Evolutionary conservation across 179 eudicot genomes (phyloP), one percentile per base, ranked within the genome.

Genomic region (Patellifolia procumbens): DNA sequence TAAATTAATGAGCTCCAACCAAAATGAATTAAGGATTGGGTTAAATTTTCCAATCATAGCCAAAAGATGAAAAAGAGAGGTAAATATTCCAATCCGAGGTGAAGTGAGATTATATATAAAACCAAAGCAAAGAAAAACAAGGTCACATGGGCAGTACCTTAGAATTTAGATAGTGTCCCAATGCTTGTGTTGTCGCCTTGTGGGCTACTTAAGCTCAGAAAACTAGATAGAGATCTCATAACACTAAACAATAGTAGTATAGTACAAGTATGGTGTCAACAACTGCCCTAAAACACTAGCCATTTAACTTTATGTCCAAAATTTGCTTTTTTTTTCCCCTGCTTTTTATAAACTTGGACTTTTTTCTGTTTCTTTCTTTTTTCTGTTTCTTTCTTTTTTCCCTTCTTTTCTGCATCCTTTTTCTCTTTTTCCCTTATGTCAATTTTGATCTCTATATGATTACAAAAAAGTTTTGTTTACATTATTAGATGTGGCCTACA

Each of bases 401-500:
- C 24, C 43, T n/a, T 64, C 46, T 37, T 64, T 32, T 64, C 4
- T 35, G 37, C 2, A 48, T 11, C 12, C 52, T 15, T 15, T 29
- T 16, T 29, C 3, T 16, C 29, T 61, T 61, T 17, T 1, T 5
- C 5, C n/a, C 66, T 26, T 46, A 12, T 68, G 56, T 45, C 35
- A 46, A 13, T 26, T 5, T 26, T 34, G 13, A 68, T 20, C 20
- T 68, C n/a, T 46, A 5, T 46, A 26, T 68, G 72, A 68, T 68
- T 43, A 46, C 42, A 15, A 68, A 68, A 67, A 34, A n/a, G n/a
- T n/a, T n/a, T 1, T 46, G 72, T 43, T 67, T 45, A 55, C 55
- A 68, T 68, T 26, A 68, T 67, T 67, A 67, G 24, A 22, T 20
- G 9, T 68, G 72, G 17, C 72, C 72, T 45, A 68, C 55, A 43